Conservation (phyloP, 192 early-diverging fungal genomes). For the Pecoramyces ruminantium region DNA sequence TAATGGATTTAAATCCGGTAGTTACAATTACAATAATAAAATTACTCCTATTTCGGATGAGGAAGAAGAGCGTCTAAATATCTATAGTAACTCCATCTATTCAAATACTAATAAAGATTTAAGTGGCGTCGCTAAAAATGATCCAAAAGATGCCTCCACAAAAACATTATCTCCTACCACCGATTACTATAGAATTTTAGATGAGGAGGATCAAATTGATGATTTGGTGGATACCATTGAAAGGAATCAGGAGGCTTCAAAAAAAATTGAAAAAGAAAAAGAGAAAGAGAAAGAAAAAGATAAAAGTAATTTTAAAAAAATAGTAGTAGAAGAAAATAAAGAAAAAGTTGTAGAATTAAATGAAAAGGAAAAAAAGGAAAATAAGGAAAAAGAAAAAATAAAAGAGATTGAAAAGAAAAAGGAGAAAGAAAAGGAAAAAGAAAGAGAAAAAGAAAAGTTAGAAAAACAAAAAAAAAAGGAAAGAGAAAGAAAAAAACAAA, state of each 20-base stretch:
- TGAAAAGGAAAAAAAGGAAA: too few relatives aligned
- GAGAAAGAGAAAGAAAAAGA: neutral
- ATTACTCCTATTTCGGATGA: neutral
- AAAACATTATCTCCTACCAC: neutral
- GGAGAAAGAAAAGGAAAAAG: neutral
- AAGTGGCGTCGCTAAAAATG: neutral
- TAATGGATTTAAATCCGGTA: neutral
- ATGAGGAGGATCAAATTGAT: neutral
- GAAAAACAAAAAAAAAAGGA: neutral
- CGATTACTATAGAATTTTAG: neutral
- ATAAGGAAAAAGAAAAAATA: too few relatives aligned
- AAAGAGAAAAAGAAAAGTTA: neutral
- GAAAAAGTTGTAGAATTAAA: neutral
- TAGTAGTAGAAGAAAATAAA: neutral
- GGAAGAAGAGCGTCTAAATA: neutral
- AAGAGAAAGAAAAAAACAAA: too few relatives aligned
- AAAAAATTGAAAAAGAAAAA: neutral
- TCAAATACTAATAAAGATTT: neutral
- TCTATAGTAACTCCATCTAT: neutral
- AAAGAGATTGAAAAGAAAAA: neutral
- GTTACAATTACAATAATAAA: too few relatives aligned
- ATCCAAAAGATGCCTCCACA: neutral
- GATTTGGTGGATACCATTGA: neutral
- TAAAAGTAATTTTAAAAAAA: neutral
- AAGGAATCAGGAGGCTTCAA: neutral